Base-by-base conservation (phyloP, 768 basidiomycete species). In the Pisolithus tinctorius region DNA sequence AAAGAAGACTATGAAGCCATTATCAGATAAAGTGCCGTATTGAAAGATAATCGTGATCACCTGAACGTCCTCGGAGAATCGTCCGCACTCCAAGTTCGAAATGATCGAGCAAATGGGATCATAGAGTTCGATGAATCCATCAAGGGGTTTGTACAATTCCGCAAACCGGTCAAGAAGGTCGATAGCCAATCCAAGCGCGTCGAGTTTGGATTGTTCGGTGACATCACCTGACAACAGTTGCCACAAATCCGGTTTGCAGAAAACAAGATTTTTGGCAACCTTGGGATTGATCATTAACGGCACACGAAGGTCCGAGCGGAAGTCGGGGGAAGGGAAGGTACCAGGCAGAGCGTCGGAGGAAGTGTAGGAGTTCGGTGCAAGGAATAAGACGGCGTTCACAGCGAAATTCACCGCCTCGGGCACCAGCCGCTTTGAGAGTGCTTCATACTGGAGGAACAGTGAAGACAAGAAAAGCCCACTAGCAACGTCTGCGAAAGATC, bases 361-460 rank as follows among this genome's bases (percentile, higher is more conserved):
- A 30, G 69, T 62, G 58, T 80, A 84, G 30, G 58, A 57, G 55
- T 83, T 79, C 0, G 91, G 91, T 2, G 83, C 79, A 13, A 98
- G 76, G 61, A 88, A 81, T 30, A 92, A 71, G 37, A 92, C 66
- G 11, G 82, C 63, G 55, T 86, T 86, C 34, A 83, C 67, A 40
- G 88, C 60, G 67, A 98, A 96, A 65, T 88, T 94, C 50, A 91
- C 63, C 6, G 81, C 88, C 67, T 99, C 96, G 0, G 96, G 96
- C 4, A 94, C 81, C 26, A 93, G 70, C 17, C 94, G 83, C 60
- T 90, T 91, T 3, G 93, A 94, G 26, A 89, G 68, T 37, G 68
- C 64, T 70, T 98, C 95, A 60, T 85, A 98, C 69, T 97, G 83
- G 31, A 84, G 67, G 63, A 90, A 82, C 3, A 98, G 70, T 1